Percentiles rank a stretch among this genome's conserved stretches.
phyloP scores from a whole-genome alignment of 1,284 basidiomycete genomes.

The Testicularia cyperi region DNA sequence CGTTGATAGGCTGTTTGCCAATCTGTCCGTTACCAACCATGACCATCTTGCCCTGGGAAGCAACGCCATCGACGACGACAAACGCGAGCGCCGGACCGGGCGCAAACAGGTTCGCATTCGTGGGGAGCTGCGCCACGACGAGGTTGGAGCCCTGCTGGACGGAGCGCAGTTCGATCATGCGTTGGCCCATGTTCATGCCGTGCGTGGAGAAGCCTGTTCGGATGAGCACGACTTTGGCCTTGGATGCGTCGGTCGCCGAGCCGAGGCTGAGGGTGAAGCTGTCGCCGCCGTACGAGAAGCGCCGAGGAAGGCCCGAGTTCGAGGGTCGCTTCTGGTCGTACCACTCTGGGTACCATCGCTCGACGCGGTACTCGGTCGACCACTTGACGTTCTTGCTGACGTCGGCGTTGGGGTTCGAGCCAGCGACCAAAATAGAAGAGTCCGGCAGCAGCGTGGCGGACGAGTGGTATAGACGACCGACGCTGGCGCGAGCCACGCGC shows the following conservation, averaged over 20 bases:
- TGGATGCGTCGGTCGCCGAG: slow-evolving; percentile 53
- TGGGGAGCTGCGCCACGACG: slow-evolving; percentile 48
- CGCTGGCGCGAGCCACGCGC: slow-evolving; percentile 26
- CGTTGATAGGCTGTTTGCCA: slow-evolving; percentile 25
- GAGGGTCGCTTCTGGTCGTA: slow-evolving; percentile 48
- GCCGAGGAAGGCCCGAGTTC: slow-evolving; percentile 23
- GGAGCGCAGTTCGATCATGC: slow-evolving; percentile 43
- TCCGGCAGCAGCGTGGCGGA: slow-evolving; percentile 48
- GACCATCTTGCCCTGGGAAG: slow-evolving; percentile 51
- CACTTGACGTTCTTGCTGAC: slow-evolving; percentile 25
- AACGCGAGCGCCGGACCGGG: slow-evolving; percentile 57
- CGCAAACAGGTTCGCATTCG: slow-evolving; percentile 51
- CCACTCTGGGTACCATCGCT: slow-evolving; percentile 49
- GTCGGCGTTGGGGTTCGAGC: slow-evolving; percentile 52
- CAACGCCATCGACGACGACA: slow-evolving; percentile 53
- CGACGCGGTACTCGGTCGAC: slow-evolving; percentile 44
- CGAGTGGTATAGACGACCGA: slow-evolving; percentile 52
- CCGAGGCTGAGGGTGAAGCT: slow-evolving; percentile 36
- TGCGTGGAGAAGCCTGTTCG: slow-evolving; percentile 90
- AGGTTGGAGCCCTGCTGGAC: slow-evolving; percentile 5
- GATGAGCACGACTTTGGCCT: slow-evolving; percentile 71
- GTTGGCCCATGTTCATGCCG: slow-evolving; percentile 89
- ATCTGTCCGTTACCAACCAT: slow-evolving; percentile 54
- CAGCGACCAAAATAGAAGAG: slow-evolving; percentile 46
- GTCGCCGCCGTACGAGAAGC: slow-evolving; percentile 46